Conservation (phyloP, 2,329 filamentous ascomycete genomes). For the Fusarium stilboides region DNA sequence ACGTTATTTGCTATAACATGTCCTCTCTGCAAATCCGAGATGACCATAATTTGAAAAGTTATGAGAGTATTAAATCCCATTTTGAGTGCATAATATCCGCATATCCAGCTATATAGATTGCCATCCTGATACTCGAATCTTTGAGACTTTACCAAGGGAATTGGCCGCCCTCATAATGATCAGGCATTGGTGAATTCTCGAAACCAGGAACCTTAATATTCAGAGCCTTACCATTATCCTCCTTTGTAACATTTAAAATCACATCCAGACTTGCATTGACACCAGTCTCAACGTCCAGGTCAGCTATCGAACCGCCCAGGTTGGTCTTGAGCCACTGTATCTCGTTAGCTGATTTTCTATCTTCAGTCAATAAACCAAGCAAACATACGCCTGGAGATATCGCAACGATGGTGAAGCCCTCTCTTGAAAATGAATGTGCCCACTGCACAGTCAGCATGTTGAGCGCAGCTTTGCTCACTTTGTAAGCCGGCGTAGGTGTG, state of each 20-base stretch:
- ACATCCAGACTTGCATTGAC: conserved; percentile 51
- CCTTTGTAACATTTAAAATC: neutral
- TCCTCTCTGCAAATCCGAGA: no score
- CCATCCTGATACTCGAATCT: no score
- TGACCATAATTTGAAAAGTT: no score
- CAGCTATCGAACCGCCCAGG: neutral
- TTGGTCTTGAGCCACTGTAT: conserved; percentile 2
- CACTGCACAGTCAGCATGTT: conserved; percentile 64
- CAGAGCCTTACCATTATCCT: conserved; percentile 33
- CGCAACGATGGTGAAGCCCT: conserved; percentile 60
- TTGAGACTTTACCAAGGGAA: conserved; percentile 15
- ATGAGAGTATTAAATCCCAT: no score
- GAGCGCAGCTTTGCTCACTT: conserved; percentile 63
- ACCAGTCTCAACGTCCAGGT: neutral
- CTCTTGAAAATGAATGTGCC: conserved; percentile 52
- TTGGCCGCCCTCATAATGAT: conserved; percentile 22
- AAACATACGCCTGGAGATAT: conserved; percentile 57
- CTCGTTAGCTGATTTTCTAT: neutral
- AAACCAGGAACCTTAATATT: conserved; percentile 35
- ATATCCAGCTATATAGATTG: no score
- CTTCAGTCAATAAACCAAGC: neutral
- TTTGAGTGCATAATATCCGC: no score
- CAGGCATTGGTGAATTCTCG: conserved; percentile 9
- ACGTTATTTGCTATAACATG: no score
- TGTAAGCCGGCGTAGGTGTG: conserved; percentile 58